A percentile compares a stretch with the other conserved stretches of the same genome.
Evolutionary conservation across 2,329 filamentous ascomycete genomes (phyloP).

Genomic region (Fusarium liriodendri): DNA sequence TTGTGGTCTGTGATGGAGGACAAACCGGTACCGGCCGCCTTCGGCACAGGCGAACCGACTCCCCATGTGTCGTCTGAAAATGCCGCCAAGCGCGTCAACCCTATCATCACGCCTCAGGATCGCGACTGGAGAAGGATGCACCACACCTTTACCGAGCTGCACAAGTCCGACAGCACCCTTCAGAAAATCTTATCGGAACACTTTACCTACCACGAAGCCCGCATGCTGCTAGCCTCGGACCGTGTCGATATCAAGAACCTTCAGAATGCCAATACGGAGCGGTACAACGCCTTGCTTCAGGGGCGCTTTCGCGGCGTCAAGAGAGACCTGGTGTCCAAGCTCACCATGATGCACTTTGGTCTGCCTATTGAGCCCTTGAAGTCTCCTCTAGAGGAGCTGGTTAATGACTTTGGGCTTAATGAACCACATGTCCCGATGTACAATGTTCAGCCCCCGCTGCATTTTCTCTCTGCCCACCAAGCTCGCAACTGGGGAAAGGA

Average conservation of each 20-base stretch:
- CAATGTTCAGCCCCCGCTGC: slow-evolving; percentile 43
- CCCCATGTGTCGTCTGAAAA: not conserved
- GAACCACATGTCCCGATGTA: slow-evolving; percentile 20
- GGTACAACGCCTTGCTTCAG: slow-evolving; percentile 46
- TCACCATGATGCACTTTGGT: slow-evolving; percentile 61
- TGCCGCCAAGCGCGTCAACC: slow-evolving; percentile 29
- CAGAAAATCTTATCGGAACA: slow-evolving; percentile 46
- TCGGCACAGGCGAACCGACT: not conserved
- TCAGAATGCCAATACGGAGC: slow-evolving; percentile 47
- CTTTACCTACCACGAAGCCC: slow-evolving; percentile 51
- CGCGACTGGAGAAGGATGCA: slow-evolving; percentile 42
- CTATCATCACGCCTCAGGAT: slow-evolving; percentile 39
- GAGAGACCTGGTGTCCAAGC: slow-evolving; percentile 52
- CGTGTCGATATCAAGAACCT: slow-evolving; percentile 43
- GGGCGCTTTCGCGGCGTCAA: slow-evolving; percentile 45
- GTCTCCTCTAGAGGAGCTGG: slow-evolving; percentile 39
- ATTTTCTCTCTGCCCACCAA: slow-evolving; percentile 48
- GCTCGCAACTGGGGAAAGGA: slow-evolving; percentile 47
- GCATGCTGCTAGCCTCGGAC: slow-evolving; percentile 45
- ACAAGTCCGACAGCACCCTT: slow-evolving; percentile 42
- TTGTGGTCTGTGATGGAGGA: not conserved
- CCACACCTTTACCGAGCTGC: slow-evolving; percentile 44
- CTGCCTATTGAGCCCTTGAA: slow-evolving; percentile 55
- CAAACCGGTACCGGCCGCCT: not conserved
- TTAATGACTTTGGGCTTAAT: slow-evolving; percentile 27